phyloP scores from a whole-genome alignment of 345 rosid genomes.

The Salix suchowensis region DNA sequence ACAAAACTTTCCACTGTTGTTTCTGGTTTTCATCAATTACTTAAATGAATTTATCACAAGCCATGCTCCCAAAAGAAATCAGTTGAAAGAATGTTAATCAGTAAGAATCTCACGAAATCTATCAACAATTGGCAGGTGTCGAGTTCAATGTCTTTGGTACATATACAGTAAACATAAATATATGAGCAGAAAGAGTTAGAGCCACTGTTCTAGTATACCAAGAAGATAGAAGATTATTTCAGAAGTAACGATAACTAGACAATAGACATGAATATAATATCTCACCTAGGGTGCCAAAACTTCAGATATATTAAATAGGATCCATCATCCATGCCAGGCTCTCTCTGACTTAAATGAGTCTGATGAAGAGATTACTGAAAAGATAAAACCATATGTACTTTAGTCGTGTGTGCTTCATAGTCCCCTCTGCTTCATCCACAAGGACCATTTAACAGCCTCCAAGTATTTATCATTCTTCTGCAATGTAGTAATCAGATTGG shows the following conservation, averaged over 20 bases:
- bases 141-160: background rate
- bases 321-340: background rate
- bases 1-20: background rate
- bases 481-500: conserved; percentile 65
- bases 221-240: background rate
- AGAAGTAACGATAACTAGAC: background rate
- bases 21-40: background rate
- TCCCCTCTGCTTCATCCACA: conserved; percentile 95
- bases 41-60: background rate
- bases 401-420: conserved; percentile 22
- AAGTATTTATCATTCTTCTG: conserved; percentile 69
- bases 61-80: background rate
- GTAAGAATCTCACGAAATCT: background rate
- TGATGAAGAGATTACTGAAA: background rate
- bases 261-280: background rate
- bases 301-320: background rate
- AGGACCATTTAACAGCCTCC: conserved; percentile 91
- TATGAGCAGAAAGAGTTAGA: background rate
- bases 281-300: background rate
- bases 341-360: background rate
- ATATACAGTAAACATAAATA: background rate
- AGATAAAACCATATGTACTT: background rate
- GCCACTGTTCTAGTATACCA: background rate
- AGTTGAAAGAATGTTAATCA: background rate
- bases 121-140: background rate